phyloP scores from a whole-genome alignment of 2,329 filamentous ascomycete species.

The Sphaerulina musiva region DNA sequence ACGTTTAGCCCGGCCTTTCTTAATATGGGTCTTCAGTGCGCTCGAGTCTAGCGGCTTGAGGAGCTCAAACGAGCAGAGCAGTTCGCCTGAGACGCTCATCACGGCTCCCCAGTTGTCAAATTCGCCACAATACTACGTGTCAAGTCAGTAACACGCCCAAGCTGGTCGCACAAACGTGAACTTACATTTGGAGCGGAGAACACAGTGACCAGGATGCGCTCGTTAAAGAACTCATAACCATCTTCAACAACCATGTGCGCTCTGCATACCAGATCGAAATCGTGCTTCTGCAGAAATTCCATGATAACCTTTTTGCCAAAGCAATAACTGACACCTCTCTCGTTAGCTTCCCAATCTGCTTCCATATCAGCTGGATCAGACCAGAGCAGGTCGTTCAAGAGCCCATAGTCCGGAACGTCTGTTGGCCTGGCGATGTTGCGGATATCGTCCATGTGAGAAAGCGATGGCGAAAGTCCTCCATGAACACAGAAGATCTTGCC shows the following conservation, averaged over 20 bases:
- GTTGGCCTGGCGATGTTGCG: conserved; percentile 91
- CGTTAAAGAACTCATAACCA: conserved; percentile 97
- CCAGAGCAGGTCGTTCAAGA: conserved; percentile 94
- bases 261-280: conserved; percentile 94
- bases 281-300: conserved; percentile 87
- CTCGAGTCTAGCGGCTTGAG: conserved; percentile 94
- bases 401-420: conserved; percentile 91
- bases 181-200: conserved; percentile 91
- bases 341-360: conserved; percentile 89
- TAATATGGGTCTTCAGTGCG: conserved; percentile 96
- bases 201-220: conserved; percentile 88
- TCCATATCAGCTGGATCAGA: conserved; percentile 98
- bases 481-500: conserved; percentile 98
- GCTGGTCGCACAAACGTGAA: background rate
- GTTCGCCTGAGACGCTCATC: conserved; percentile 91
- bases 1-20: conserved; percentile 91
- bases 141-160: conserved; percentile 1
- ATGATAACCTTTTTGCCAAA: conserved; percentile 98
- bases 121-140: conserved; percentile 68
- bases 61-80: conserved; percentile 94
- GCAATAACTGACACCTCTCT: conserved; percentile 94
- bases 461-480: conserved; percentile 82
- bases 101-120: conserved; percentile 99
- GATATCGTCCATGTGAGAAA: conserved; percentile 97
- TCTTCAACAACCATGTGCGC: conserved; percentile 99